These are phyloP conservation scores for Fusarium sp. DNA, from an alignment of 2,329 filamentous ascomycete species.

Conservation along the genomic window DNA sequence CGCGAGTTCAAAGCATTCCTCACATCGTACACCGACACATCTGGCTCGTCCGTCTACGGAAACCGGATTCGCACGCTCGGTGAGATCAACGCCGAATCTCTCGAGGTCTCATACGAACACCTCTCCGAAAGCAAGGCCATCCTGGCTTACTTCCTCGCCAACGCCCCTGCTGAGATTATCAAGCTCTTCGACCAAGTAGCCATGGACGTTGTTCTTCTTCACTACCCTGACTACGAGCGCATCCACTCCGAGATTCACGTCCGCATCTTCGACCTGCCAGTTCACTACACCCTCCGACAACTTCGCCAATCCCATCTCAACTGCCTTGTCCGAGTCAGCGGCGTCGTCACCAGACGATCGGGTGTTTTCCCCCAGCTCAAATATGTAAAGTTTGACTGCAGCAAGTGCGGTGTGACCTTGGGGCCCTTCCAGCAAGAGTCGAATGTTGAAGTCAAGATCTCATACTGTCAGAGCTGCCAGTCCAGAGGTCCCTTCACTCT, in stretches of 20 bases:
- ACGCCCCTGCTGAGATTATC: slow-evolving; percentile 92
- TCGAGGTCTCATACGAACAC: slow-evolving; percentile 96
- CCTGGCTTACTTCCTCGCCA: slow-evolving; percentile 93
- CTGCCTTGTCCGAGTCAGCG: slow-evolving; percentile 91
- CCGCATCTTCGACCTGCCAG: slow-evolving; percentile 91
- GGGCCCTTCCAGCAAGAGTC: slow-evolving; percentile 98
- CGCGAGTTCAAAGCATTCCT: slow-evolving; percentile 97
- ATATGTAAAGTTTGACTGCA: slow-evolving; percentile 98
- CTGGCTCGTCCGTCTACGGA: slow-evolving; percentile 91
- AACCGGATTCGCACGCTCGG: slow-evolving; percentile 94
- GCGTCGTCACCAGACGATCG: slow-evolving; percentile 91
- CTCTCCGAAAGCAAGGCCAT: slow-evolving; percentile 90
- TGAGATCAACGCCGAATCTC: slow-evolving; percentile 93
- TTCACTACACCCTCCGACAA: slow-evolving; percentile 94
- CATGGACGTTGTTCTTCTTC: slow-evolving; percentile 93
- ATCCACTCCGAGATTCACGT: slow-evolving; percentile 99
- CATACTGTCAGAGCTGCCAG: slow-evolving; percentile 96
- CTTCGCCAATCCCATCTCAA: slow-evolving; percentile 95
- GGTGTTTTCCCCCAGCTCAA: slow-evolving; percentile 98
- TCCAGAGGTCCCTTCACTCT: slow-evolving; percentile 93
- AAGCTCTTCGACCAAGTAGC: slow-evolving; percentile 97
- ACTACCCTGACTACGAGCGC: slow-evolving; percentile 97
- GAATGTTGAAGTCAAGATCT: slow-evolving; percentile 94
- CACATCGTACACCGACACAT: slow-evolving; percentile 92
- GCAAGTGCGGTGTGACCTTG: slow-evolving; percentile 88